Evolutionary conservation across 1,139 yeast species (phyloP), one percentile per base, ranked within the genome.

Genomic region (Taiozyma sp.): DNA sequence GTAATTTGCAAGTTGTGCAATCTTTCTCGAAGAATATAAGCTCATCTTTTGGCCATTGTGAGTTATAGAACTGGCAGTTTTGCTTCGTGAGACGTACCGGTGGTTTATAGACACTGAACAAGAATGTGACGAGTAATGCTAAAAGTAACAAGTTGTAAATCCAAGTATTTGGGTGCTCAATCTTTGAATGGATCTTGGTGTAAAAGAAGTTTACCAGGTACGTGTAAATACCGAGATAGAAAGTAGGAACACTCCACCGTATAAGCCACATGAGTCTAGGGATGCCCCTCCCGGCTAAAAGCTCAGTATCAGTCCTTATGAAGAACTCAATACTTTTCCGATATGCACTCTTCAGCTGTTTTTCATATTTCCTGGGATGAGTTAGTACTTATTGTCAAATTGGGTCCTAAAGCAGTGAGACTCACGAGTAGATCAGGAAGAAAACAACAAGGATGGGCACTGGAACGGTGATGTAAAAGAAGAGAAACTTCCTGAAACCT

Each of bases 1-100:
- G 64, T n/a, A 75, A 59, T 2, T 73, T 67, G 64, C 99, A 93
- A 0, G 97, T 88, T 5, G 66, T 45, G 50, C 75, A 71, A 4
- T 45, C 49, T 10, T 49, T 49, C 16, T 46, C 47, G 45, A 58
- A 61, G 49, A 58, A 61, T 10, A 60, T 58, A 7, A 61, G 21
- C 3, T 51, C 46, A 45, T 62, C 59, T n/a, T 53, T 50, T 7
- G 37, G 44, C 50, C 53, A 60, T 4, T 22, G 6, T 9, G 28
- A 9, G 42, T 52, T 45, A n/a, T 44, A 32, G 10, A 22, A 30
- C 11, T 30, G 19, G 3, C 21, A 3, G 49, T 63, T 68, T 11
- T 53, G 47, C 21, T 53, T 49, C 19, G 63, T 63, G 29, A 77
- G 54, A 4, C 54, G 55, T 0, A 90, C 91, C 0, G 96, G 91